Evolutionary conservation across 805 yeast species (phyloP).

Genomic region (Yarrowia alimentaria): DNA sequence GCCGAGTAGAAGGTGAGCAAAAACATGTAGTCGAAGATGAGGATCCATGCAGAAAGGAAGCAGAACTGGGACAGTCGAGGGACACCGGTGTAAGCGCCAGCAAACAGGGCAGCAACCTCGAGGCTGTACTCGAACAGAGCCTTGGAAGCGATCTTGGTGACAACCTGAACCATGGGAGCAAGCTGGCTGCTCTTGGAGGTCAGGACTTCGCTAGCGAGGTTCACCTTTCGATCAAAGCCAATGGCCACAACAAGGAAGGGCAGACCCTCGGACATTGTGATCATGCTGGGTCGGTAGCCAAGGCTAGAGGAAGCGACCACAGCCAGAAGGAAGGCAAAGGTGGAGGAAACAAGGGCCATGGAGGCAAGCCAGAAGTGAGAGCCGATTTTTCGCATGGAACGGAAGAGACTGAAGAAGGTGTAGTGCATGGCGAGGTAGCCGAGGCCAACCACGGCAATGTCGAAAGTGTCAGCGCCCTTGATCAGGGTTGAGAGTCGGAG

Average conservation of each 20-base stretch:
- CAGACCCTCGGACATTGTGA: slow-evolving; percentile 81
- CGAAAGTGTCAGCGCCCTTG: slow-evolving; percentile 79
- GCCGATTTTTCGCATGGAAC: slow-evolving; percentile 73
- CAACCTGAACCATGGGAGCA: slow-evolving; percentile 44
- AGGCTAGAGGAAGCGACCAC: slow-evolving; percentile 58
- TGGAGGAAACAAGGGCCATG: slow-evolving; percentile 72
- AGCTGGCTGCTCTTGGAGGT: slow-evolving; percentile 36
- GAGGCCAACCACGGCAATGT: slow-evolving; percentile 69
- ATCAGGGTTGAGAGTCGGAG: slow-evolving; percentile 39
- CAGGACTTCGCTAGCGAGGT: slow-evolving; percentile 53
- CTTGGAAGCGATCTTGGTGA: slow-evolving; percentile 43
- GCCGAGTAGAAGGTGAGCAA: slow-evolving; percentile 82
- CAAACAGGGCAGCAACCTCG: slow-evolving; percentile 65
- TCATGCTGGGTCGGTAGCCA: slow-evolving; percentile 61
- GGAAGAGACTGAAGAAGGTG: slow-evolving; percentile 69
- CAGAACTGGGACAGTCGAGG: slow-evolving; percentile 80
- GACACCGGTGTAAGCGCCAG: slow-evolving; percentile 55
- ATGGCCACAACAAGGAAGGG: slow-evolving; percentile 90
- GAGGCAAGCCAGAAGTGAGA: slow-evolving; percentile 86
- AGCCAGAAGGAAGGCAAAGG: slow-evolving; percentile 81
- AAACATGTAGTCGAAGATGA: slow-evolving; percentile 67
- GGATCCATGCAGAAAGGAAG: slow-evolving; percentile 64
- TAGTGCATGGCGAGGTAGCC: slow-evolving; percentile 89
- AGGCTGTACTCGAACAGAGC: slow-evolving; percentile 73
- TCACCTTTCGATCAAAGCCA: slow-evolving; percentile 85